Conservation (phyloP, 108 stramenopile genomes). For the Pseudonitzschia pungens region DNA sequence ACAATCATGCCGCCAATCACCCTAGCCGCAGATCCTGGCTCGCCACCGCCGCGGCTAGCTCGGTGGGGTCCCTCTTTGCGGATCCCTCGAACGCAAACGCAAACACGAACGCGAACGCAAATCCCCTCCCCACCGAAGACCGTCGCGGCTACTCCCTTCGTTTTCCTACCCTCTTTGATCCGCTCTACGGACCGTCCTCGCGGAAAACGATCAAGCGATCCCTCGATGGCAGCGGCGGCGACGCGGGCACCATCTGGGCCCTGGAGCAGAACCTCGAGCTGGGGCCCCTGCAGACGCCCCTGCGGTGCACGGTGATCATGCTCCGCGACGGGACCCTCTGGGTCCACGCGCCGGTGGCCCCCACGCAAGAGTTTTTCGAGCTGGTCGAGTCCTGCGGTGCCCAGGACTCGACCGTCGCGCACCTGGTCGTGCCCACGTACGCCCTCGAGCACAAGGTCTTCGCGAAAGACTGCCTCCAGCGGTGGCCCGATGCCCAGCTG, state of each 20-base stretch:
- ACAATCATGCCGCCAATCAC: no score
- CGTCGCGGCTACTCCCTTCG: not conserved
- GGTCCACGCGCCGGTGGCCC: slow-evolving; percentile 11
- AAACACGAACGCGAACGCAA: not conserved
- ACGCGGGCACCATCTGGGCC: not conserved
- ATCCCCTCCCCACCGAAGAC: not conserved
- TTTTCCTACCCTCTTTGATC: slow-evolving; percentile 5
- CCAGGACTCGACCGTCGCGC: not conserved
- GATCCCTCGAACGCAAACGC: no score
- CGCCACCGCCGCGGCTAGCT: not conserved
- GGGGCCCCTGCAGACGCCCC: slow-evolving; percentile 10
- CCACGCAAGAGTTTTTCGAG: slow-evolving; percentile 11
- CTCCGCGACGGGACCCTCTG: not conserved
- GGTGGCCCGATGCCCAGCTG: slow-evolving; percentile 26
- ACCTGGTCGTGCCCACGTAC: slow-evolving; percentile 8
- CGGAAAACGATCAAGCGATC: slow-evolving; percentile 5
- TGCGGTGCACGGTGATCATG: slow-evolving; percentile 1
- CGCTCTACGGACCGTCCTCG: slow-evolving; percentile 2
- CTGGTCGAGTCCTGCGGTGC: slow-evolving; percentile 7
- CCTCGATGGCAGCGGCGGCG: not conserved
- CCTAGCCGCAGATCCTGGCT: not conserved
- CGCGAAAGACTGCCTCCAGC: slow-evolving; percentile 17
- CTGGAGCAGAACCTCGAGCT: slow-evolving; percentile 13
- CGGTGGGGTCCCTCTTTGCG: not conserved
- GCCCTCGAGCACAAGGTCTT: slow-evolving; percentile 17